phyloP scores from a whole-genome alignment of 257 asterid species.

The Solanum bulbocastanum region DNA sequence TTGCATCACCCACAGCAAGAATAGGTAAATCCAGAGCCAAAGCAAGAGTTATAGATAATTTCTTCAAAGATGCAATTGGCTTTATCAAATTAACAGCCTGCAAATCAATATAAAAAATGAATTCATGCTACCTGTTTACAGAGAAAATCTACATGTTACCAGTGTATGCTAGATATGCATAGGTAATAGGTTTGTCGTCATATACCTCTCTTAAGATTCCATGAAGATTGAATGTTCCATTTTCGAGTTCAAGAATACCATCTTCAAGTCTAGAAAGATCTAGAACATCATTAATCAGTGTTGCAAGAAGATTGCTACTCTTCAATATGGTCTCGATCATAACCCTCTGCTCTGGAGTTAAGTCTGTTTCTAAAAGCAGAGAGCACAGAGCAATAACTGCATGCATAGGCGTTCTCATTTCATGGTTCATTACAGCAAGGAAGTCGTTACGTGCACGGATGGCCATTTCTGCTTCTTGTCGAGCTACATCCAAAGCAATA shows the following conservation, averaged over 20 bases:
- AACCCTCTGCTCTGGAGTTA: slow-evolving; percentile 54
- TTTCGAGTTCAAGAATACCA: slow-evolving; percentile 51
- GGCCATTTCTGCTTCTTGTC: slow-evolving; percentile 58
- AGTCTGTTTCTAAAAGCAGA: slow-evolving; percentile 58
- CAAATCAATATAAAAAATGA: not conserved
- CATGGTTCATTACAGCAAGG: slow-evolving; percentile 71
- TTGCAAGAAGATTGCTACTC: slow-evolving; percentile 59
- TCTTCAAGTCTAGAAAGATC: slow-evolving; percentile 74
- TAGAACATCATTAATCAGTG: slow-evolving; percentile 57
- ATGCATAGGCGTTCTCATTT: slow-evolving; percentile 75
- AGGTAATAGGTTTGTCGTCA: not conserved
- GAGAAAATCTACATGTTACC: not conserved
- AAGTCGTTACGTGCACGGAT: slow-evolving; percentile 56
- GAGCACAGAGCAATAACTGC: slow-evolving; percentile 58
- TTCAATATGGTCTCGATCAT: slow-evolving; percentile 68
- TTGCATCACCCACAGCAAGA: slow-evolving; percentile 52
- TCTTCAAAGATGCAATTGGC: slow-evolving; percentile 64
- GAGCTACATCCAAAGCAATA: slow-evolving; percentile 48
- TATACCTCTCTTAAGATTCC: slow-evolving; percentile 49
- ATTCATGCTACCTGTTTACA: not conserved
- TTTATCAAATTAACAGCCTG: slow-evolving; percentile 56
- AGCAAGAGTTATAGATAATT: slow-evolving; percentile 36
- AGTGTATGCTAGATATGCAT: not conserved
- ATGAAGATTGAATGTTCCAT: slow-evolving; percentile 42
- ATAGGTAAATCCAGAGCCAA: slow-evolving; percentile 45